Evolutionary conservation across 140 eudicot genomes (phyloP), one percentile per base, ranked within the genome.

Genomic region (Ambrosia hybrid): DNA sequence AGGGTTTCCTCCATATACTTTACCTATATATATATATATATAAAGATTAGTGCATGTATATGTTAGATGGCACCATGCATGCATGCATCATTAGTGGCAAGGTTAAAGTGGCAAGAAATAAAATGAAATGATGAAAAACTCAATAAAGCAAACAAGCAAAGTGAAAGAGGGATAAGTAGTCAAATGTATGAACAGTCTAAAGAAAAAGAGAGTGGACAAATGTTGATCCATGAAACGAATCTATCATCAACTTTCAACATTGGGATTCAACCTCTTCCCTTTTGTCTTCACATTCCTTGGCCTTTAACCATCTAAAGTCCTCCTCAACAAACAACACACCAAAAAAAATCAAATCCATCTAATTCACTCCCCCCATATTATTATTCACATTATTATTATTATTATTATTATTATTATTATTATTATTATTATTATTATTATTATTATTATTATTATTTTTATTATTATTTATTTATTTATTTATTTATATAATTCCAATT

Each of bases 221-320:
- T 17, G 45, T 72, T 72, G 70, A 65, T 66, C 48, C 39, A 74
- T 74, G 66, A 37, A 65, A 74, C 41, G 30, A 74, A 12, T 52
- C 59, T 48, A 46, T 75, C 73, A 66, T 75, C 73, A 66, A 75
- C 79, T 75, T 75, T 78, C 33, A 46, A 43, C 67, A 60, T 82
- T 73, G 86, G 89, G 85, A 83, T 86, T 83, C 82, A 84, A 81
- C 81, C 53, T 62, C 58, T 72, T 73, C 73, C 57, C 72, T 76
- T 81, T 75, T 85, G 77, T 79, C 83, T 79, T 71, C 81, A 57
- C 80, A 65, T 68, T 38, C 64, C 59, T 68, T 53, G 12, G 46
- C 72, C 64, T 63, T 49, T 62, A 67, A 37, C 77, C 34, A 74
- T 62, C 51, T 64, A 65, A 65, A 70, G 14, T 51, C 63, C n/a